Evolutionary conservation across 345 rosid genomes (phyloP), one percentile per base, ranked within the genome.

Genomic region (Citrus glauca): DNA sequence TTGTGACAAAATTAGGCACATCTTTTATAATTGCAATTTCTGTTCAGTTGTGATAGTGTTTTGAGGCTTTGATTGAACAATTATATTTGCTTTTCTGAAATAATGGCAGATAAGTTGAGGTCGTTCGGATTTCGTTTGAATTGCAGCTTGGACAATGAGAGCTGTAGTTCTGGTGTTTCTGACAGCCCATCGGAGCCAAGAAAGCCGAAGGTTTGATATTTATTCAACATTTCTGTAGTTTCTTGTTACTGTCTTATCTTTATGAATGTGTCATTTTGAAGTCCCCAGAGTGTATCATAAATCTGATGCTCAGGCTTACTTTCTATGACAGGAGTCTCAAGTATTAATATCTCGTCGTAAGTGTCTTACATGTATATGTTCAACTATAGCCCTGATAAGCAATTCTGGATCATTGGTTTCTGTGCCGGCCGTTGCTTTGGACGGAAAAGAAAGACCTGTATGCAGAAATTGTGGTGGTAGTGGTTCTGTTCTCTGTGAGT

Each of bases 401-500:
- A 84, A 71, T 80, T 76, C 88, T 7, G 76, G 77, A 70, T 80
- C 83, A 24, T 87, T 88, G 40, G 79, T 81, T 81, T 85, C 88
- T 68, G 82, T 80, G 50, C 85, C 86, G 67, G 90, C 91, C 67
- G 73, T 71, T 11, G 88, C 90, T 45, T 63, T 74, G 66, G 92
- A 89, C 33, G 93, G 86, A 80, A 91, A 85, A 80, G 90, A 89
- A 87, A 90, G 86, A 79, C 78, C 89, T 32, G 88, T 81, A 48
- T 95, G 99, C 75, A 89, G 96, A 45, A 95, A 95, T 82, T 95
- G 98, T 77, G 76, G 66, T 27, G 98, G 98, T 69, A 87, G 86
- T 76, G 99, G 98, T 65, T 95, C 97, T 82, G 84, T 95, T 64
- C 83, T 95, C 40, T 95, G 98, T 95, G 81, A 93, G 97, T 80